Base-by-base conservation (phyloP, 164 flowering plant genomes). In the Paratinospora sagittata region DNA sequence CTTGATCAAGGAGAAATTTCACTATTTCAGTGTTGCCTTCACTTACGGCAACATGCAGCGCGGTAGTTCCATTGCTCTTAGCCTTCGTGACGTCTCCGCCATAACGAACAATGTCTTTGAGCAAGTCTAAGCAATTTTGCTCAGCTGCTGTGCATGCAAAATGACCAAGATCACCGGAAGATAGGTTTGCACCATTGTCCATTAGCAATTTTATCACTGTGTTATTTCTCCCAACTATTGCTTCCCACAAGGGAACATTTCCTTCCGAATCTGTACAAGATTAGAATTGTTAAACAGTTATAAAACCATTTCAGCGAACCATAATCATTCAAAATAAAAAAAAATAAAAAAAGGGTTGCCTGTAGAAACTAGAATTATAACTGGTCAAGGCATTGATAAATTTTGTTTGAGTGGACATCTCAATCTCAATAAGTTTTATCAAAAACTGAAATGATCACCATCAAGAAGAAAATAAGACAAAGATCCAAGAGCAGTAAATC, bases 231-330 rank as follows among this genome's bases (percentile, higher is more conserved):
- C 79, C 83, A n/a, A 81, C 45, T 43, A 92, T 86, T 60, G 96
- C 96, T 66, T 90, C 98, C 98, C 98, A 92, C 3, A 90, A 65
- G 6, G 98, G 96, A 36, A 80, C 86, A 72, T 70, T 87, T 45
- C 97, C 98, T 34, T 92, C 90, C 0, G 82, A 81, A 73, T 92
- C 98, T 92, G 86, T 76, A 73, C 5, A 14, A 26, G 57, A 16
- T 19, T 0, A 45, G 16, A 67, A 47, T 5, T 55, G 23, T 0
- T 61, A 33, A 27, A 17, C 19, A 30, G 27, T 49, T 16, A 27
- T 64, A 45, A 23, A 24, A 34, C 19, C 57, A 49, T 49, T 49
- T 49, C 19, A 49, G 57, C 12, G 14, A 49, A 49, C 19, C 19
- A 13, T 49, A 49, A 49, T 10, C 57, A 14, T 49, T 49, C 57